Percentiles rank a stretch among this genome's conserved stretches.
phyloP scores from a whole-genome alignment of 164 flowering plant species.

The Dillenia turbinata region DNA sequence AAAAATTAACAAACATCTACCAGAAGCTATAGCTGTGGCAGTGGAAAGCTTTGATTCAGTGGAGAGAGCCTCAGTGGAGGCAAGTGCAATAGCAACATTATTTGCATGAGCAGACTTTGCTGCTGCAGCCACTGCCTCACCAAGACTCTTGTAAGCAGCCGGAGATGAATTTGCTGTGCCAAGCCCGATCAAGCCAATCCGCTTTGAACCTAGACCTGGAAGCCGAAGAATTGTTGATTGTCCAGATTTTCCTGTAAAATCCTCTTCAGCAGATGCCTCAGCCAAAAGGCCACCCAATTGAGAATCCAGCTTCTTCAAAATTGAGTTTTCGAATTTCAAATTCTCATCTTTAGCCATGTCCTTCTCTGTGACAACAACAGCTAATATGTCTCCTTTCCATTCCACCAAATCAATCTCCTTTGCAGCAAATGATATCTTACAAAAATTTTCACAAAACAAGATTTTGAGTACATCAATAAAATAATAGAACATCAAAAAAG shows the following conservation, averaged over 20 bases:
- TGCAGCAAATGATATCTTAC: constrained; percentile 52
- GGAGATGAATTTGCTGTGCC: constrained; percentile 38
- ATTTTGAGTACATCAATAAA: background rate
- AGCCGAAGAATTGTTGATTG: constrained; percentile 75
- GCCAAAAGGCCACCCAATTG: constrained; percentile 68
- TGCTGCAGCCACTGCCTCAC: constrained; percentile 70
- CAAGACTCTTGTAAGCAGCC: constrained; percentile 38
- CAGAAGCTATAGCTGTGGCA: constrained; percentile 80
- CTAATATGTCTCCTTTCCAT: constrained; percentile 98
- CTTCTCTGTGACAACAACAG: constrained; percentile 87
- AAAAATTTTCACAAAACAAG: constrained; percentile 7
- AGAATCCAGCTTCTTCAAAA: constrained; percentile 62
- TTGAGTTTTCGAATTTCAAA: constrained; percentile 59
- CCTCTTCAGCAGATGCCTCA: constrained; percentile 88
- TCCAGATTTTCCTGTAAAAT: constrained; percentile 88
- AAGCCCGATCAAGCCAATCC: constrained; percentile 83
- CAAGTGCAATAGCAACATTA: constrained; percentile 66
- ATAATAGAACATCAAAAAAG: no score
- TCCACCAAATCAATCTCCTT: constrained; percentile 57
- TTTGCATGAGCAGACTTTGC: constrained; percentile 81
- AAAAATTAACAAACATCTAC: constrained; percentile 24
- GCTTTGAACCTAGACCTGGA: constrained; percentile 69
- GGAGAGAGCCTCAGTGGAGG: constrained; percentile 61
- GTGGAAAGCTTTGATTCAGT: constrained; percentile 50
- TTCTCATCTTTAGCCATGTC: constrained; percentile 71